Base-by-base conservation (phyloP, 306 rosid species). In the Malus orientalis region DNA sequence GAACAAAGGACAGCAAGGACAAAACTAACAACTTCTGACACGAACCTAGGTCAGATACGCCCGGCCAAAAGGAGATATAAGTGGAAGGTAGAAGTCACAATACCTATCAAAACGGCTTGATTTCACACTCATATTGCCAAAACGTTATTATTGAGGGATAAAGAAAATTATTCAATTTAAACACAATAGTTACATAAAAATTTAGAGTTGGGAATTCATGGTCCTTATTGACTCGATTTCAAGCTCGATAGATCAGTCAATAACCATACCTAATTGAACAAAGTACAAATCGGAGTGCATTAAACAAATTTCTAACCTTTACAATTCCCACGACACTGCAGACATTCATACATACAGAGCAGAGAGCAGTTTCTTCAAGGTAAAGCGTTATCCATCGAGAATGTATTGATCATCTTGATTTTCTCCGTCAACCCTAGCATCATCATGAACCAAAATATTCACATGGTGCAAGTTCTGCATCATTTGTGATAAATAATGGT, bases 391-490 rank as follows among this genome's bases (percentile, higher is more conserved):
- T 73, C 95, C 93, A 60, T 88, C 97, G 75, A 95, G 97, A 68
- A 95, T 92, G 88, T 90, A 95, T 75, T 90, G 98, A 76, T 92
- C 96, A 63, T 89, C 98, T 76, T 95, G 97, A 89, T 90, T 92
- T 71, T 95, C 98, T 66, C 92, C 96, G 14, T 92, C 97, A 74
- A 90, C 97, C 89, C 97, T 87, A 23, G 97, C 51, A 84, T 87
- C 98, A 3, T 83, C 91, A 44, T 92, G 95, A 81, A 89, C 97
- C 76, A 91, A 87, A 27, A 92, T 89, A 51, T 87, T 91, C 69
- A 94, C 98, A 80, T 94, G 97, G 81, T 94, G 96, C 89, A 94
- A 79, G 82, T 84, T 94, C 85, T 94, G 98, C 96, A 92, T 95
- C 97, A 95, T 89, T 45, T 95, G 97, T 61, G 97, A 90, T 75